Conservation (phyloP, 352 stramenopile genomes). For the Phytopythium chamaehyphon region DNA sequence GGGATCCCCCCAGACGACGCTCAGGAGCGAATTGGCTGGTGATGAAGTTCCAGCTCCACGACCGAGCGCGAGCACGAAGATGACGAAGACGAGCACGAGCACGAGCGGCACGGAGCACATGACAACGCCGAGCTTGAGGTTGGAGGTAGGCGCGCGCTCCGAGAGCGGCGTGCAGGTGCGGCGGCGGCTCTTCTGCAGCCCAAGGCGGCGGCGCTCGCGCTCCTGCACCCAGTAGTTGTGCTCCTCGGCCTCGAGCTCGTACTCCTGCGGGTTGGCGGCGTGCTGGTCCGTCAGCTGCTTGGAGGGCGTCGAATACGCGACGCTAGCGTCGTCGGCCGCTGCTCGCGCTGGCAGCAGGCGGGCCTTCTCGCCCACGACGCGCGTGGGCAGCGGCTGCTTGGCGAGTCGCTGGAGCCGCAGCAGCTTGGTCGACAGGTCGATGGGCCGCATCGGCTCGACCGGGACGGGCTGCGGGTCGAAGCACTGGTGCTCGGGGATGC, state of each 20-base stretch:
- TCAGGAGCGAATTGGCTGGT: conserved; percentile 6
- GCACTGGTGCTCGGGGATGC: conserved; percentile 70
- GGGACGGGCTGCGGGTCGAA: conserved; percentile 31
- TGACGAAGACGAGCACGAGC: conserved; percentile 49
- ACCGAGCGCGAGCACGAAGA: conserved; percentile 50
- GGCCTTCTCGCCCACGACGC: conserved; percentile 18
- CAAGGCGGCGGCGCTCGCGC: conserved; percentile 45
- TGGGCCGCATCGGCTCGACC: conserved; percentile 19
- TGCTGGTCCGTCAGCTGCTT: conserved; percentile 17
- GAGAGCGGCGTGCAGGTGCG: conserved; percentile 33
- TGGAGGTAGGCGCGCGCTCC: conserved; percentile 35
- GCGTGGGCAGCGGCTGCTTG: conserved; percentile 7
- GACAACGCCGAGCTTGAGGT: conserved; percentile 50
- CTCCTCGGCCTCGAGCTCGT: conserved; percentile 20
- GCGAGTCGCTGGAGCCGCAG: conserved; percentile 21
- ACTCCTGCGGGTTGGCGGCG: conserved; percentile 31
- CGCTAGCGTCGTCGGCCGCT: conserved; percentile 8
- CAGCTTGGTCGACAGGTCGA: conserved; percentile 24
- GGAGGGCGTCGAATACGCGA: conserved; percentile 1
- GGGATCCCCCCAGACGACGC: conserved; percentile 4
- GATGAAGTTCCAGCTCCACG: conserved; percentile 11
- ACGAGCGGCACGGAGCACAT: conserved; percentile 72
- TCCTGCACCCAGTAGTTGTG: conserved; percentile 80
- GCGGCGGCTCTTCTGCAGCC: conserved; percentile 23
- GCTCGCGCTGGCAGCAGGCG: conserved; percentile 25